Evolutionary conservation across 202 grass and related monocot species (phyloP).

Genomic region (Carex sylvatica): DNA sequence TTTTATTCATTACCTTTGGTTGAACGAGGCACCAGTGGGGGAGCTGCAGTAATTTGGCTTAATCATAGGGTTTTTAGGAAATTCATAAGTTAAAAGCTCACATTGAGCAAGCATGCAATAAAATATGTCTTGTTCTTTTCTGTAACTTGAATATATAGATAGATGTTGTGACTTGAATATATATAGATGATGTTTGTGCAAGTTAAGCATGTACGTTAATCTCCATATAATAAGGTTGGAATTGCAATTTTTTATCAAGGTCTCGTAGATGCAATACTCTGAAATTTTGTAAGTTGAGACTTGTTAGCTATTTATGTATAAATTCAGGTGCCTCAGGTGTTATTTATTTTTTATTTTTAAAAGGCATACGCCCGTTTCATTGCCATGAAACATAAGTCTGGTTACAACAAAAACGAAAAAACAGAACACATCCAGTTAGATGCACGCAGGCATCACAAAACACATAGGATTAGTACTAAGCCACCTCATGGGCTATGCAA

Average conservation of each 20-base stretch:
- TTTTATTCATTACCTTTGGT: constrained; percentile 94
- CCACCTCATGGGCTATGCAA: too few relatives aligned
- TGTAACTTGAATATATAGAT: neutral
- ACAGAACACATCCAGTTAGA: too few relatives aligned
- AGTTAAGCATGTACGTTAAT: neutral
- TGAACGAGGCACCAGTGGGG: constrained; percentile 87
- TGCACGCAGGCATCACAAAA: too few relatives aligned
- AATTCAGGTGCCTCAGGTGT: neutral
- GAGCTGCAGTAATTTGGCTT: constrained; percentile 59
- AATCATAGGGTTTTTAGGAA: constrained; percentile 32
- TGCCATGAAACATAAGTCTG: too few relatives aligned
- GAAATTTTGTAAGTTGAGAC: neutral
- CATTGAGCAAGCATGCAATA: constrained; percentile 5
- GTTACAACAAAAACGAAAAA: too few relatives aligned
- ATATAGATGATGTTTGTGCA: neutral
- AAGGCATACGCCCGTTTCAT: too few relatives aligned
- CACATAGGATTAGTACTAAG: too few relatives aligned
- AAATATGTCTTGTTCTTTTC: constrained; percentile 7
- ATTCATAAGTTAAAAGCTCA: constrained; percentile 38
- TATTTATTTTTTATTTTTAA: too few relatives aligned
- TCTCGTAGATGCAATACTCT: neutral
- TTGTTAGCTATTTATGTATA: neutral
- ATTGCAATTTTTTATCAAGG: neutral
- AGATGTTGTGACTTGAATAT: neutral
- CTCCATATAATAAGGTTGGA: constrained; percentile 4